Percentiles rank a stretch among this genome's conserved stretches.
Evolutionary conservation across 148 eudicot genomes (phyloP).

Genomic region (Arctostaphylos glauca): DNA sequence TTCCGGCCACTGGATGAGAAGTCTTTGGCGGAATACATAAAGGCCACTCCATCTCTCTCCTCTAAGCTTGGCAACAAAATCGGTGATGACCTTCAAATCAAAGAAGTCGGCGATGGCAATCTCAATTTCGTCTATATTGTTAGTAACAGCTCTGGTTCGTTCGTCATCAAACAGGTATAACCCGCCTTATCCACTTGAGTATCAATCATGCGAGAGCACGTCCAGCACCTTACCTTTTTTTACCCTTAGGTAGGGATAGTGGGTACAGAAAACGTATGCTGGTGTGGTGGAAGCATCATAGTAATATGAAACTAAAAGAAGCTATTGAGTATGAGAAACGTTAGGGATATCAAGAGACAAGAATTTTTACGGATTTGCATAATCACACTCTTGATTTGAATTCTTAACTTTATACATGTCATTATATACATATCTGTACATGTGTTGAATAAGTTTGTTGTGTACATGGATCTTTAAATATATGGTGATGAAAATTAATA

Average conservation of each 20-base stretch:
- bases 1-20: slow-evolving; percentile 72
- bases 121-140: slow-evolving; percentile 88
- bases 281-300: not conserved
- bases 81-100: slow-evolving; percentile 50
- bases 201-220: not conserved
- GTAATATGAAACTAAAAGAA: not conserved
- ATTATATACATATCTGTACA: no score
- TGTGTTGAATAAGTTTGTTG: not conserved
- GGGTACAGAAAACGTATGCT: not conserved
- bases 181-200: not conserved
- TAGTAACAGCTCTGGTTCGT: slow-evolving; percentile 43
- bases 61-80: slow-evolving; percentile 46
- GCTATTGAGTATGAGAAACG: not conserved
- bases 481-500: not conserved
- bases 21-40: slow-evolving; percentile 65
- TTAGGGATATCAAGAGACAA: not conserved
- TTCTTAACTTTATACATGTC: no score
- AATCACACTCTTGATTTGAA: no score
- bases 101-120: slow-evolving; percentile 96
- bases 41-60: slow-evolving; percentile 62
- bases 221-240: no score
- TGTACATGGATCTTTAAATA: not conserved
- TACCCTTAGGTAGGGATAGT: no score
- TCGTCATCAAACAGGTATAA: slow-evolving; percentile 80
- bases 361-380: not conserved